phyloP scores from a whole-genome alignment of 2,329 filamentous ascomycete genomes.

The Aspergillus vadensis region DNA sequence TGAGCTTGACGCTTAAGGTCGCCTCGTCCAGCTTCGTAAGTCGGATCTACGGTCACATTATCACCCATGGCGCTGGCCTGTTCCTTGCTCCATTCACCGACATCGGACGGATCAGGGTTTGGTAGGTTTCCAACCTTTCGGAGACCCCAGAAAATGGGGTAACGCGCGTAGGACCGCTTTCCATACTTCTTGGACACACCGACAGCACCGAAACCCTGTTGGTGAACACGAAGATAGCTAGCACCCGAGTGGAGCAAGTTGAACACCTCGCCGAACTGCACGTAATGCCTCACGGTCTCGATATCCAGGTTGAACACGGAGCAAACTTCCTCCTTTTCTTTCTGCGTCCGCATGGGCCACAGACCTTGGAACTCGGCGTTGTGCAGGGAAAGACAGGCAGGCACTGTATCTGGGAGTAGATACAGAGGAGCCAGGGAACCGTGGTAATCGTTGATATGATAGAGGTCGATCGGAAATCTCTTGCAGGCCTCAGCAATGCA shows the following conservation, averaged over 20 bases:
- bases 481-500: constrained; percentile 65
- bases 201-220: constrained; percentile 67
- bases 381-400: constrained; percentile 64
- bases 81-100: constrained; percentile 57
- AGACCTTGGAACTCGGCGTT: constrained; percentile 70
- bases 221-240: constrained; percentile 66
- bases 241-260: constrained; percentile 66
- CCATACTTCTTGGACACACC: constrained; percentile 69
- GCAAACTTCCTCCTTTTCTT: constrained; percentile 64
- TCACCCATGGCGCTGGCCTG: constrained; percentile 52
- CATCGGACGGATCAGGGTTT: constrained; percentile 65
- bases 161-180: constrained; percentile 64
- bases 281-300: constrained; percentile 60
- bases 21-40: constrained; percentile 55
- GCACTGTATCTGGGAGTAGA: constrained; percentile 62
- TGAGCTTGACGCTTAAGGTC: constrained; percentile 63
- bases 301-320: constrained; percentile 62
- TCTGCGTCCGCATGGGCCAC: constrained; percentile 64
- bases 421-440: constrained; percentile 64
- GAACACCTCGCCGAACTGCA: constrained; percentile 69
- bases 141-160: constrained; percentile 69
- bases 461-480: constrained; percentile 65
- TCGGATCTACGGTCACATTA: constrained; percentile 55
- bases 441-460: constrained; percentile 68
- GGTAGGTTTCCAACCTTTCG: constrained; percentile 64